A percentile compares a stretch with the other conserved stretches of the same genome.
phyloP scores from a whole-genome alignment of 306 rosid species.

The Cucumis melo region DNA sequence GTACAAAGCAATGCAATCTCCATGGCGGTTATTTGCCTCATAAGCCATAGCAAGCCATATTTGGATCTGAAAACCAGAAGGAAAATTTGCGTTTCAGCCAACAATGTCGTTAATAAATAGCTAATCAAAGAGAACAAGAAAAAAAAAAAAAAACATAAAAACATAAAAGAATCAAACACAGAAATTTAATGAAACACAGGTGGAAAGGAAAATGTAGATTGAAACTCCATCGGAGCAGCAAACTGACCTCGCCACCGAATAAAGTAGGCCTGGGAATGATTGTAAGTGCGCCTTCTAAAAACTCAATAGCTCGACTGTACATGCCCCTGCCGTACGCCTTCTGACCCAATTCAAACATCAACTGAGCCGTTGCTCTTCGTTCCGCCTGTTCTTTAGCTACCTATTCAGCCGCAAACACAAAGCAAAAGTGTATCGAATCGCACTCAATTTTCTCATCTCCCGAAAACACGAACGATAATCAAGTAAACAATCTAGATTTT shows the following conservation, averaged over 20 bases:
- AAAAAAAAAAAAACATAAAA: too few relatives aligned
- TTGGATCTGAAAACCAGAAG: constrained; percentile 50
- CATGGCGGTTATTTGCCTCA: constrained; percentile 78
- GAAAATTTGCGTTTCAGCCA: background rate
- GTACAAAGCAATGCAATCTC: constrained; percentile 81
- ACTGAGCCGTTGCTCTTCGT: constrained; percentile 77
- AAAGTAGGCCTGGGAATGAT: constrained; percentile 69
- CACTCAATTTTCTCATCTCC: background rate
- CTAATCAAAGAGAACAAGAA: too few relatives aligned
- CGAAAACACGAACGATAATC: background rate
- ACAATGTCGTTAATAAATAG: background rate
- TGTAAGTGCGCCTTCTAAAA: constrained; percentile 86
- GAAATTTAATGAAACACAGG: background rate
- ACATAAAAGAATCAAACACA: too few relatives aligned
- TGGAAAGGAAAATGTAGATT: background rate
- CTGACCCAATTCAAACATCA: constrained; percentile 94
- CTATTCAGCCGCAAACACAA: constrained; percentile 25
- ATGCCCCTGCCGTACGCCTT: constrained; percentile 83
- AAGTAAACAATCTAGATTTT: background rate
- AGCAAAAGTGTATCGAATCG: background rate
- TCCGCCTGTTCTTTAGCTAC: constrained; percentile 96
- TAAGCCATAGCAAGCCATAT: constrained; percentile 99
- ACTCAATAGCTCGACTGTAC: constrained; percentile 89
- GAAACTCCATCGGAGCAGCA: constrained; percentile 3
- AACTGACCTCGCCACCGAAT: constrained; percentile 96